phyloP scores from a whole-genome alignment of 2,329 filamentous ascomycete species.

The Alternaria alternata region DNA sequence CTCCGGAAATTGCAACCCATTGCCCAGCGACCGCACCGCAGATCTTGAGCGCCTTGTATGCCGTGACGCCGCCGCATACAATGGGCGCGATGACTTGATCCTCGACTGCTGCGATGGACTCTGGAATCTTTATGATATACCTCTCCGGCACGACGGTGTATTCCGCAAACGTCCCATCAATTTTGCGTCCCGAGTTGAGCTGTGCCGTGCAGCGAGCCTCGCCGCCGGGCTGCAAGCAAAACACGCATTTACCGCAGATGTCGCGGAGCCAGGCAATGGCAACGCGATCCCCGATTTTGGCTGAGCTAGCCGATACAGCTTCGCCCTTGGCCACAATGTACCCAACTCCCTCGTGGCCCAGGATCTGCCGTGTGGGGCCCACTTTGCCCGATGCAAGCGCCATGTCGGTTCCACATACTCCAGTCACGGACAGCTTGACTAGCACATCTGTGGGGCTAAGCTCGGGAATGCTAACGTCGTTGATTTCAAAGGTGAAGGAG shows the following conservation, averaged over 20 bases:
- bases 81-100: not conserved
- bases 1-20: not conserved
- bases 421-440: not conserved
- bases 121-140: not conserved
- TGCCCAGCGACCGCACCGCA: not conserved
- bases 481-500: not conserved
- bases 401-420: not conserved
- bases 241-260: not conserved
- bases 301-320: accelerated
- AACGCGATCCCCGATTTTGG: not conserved
- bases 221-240: not conserved
- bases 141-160: not conserved
- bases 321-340: not conserved
- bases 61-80: not conserved
- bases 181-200: not conserved
- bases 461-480: not conserved
- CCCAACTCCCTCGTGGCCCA: not conserved
- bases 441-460: not conserved
- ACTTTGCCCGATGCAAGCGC: not conserved
- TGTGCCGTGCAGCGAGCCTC: not conserved
- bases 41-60: not conserved
- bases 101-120: not conserved
- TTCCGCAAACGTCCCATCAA: not conserved
- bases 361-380: not conserved
- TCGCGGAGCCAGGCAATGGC: not conserved